Evolutionary conservation across 441 rosid species (phyloP), one percentile per base, ranked within the genome.

Genomic region (Euphorbia schlechtendalii): DNA sequence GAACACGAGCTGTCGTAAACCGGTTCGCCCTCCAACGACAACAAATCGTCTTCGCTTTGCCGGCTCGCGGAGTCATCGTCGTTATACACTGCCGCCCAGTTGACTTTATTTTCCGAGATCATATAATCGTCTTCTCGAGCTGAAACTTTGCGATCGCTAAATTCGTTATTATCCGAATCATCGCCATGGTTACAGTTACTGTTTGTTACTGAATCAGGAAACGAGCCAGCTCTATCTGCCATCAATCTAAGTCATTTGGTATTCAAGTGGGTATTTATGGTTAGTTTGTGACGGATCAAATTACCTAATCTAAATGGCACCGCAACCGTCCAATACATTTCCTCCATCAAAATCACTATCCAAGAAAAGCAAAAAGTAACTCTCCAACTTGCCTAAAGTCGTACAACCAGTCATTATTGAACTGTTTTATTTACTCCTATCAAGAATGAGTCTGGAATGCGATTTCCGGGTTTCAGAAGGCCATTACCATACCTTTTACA

Each of bases 261-360:
- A 56, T 79, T 77, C 74, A 78, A 69, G 52, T 63, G 74, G 48
- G 77, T 45, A 68, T 68, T 80, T 59, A 69, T 53, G 54, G 74
- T 73, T 59, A 74, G 65, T 73, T 70, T 84, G n/a, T 77, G 79
- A 70, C 78, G 75, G 71, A 64, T 69, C 58, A 81, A 78, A 71
- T 77, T 82, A 78, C 84, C 84, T 69, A 78, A 73, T 73, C 83
- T 75, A 82, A 80, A 74, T 65, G 84, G 86, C 82, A 82, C 74
- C 25, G 67, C 70, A 63, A 77, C 81, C 69, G 76, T 73, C 70
- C 68, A 41, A 74, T 73, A 74, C 86, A 87, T 87, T 81, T 78
- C 87, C 83, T 82, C 84, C 87, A 80, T 87, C 81, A 70, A 78
- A 79, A 81, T 79, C 87, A 71, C 69, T 80, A 61, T 71, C 81